phyloP scores from a whole-genome alignment of 129 eudicot species.

The Helichrysum umbraculigerum region DNA sequence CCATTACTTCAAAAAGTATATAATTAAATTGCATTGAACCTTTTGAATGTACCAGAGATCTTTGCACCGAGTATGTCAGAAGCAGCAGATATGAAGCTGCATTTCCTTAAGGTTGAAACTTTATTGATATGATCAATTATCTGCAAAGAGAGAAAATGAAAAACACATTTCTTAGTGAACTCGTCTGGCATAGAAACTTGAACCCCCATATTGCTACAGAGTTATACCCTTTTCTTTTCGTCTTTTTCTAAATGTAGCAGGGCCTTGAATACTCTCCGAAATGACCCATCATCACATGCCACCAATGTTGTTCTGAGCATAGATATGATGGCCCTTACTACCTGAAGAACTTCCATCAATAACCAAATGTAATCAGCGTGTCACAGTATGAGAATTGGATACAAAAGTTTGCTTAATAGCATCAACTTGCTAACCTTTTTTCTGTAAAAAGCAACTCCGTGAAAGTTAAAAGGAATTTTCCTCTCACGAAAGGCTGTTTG shows the following conservation, averaged over 20 bases:
- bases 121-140: constrained; percentile 86
- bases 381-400: constrained; percentile 1
- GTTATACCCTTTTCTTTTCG: constrained; percentile 72
- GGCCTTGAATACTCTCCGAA: constrained; percentile 79
- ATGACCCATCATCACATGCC: constrained; percentile 81
- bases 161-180: background rate
- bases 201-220: background rate
- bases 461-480: constrained; percentile 85
- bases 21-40: constrained; percentile 43
- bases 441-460: constrained; percentile 93
- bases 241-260: constrained; percentile 77
- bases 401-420: constrained; percentile 13
- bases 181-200: background rate
- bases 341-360: constrained; percentile 42
- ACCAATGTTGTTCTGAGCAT: constrained; percentile 85
- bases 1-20: constrained; percentile 4
- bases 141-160: constrained; percentile 42
- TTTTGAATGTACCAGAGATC: constrained; percentile 90
- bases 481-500: constrained; percentile 80
- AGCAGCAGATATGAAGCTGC: constrained; percentile 88
- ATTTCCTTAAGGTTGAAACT: constrained; percentile 68
- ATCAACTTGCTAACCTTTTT: constrained; percentile 59
- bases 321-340: constrained; percentile 71
- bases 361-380: constrained; percentile 13
- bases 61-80: constrained; percentile 84